Evolutionary conservation across 1,284 basidiomycete species (phyloP).

Genomic region (Fomitiporia mediterranea): DNA sequence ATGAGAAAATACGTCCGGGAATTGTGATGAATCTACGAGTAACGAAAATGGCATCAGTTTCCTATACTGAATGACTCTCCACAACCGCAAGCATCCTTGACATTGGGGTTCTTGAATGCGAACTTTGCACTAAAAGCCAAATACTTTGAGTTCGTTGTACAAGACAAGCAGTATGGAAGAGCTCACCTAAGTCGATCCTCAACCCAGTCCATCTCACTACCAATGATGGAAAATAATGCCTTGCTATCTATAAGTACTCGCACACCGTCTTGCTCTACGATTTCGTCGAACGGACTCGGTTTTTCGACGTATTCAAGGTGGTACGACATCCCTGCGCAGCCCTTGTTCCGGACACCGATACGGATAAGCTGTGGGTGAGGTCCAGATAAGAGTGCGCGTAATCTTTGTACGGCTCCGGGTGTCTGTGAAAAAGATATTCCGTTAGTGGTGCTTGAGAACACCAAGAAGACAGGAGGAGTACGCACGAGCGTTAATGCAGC

Average conservation of each 20-base stretch:
- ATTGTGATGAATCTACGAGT: not conserved
- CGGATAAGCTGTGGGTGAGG: constrained; percentile 91
- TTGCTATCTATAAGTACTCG: constrained; percentile 95
- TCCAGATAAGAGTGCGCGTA: constrained; percentile 66
- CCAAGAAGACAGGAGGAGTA: constrained; percentile 23
- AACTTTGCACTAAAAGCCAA: constrained; percentile 70
- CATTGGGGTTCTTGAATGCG: constrained; percentile 86
- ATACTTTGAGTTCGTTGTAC: constrained; percentile 13
- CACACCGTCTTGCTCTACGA: constrained; percentile 95
- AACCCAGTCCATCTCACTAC: constrained; percentile 98
- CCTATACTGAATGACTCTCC: constrained; percentile 82
- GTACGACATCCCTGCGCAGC: constrained; percentile 98
- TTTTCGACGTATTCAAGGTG: constrained; percentile 95
- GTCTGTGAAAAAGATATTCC: constrained; percentile 48
- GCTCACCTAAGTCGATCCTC: constrained; percentile 83
- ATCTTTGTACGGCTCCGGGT: constrained; percentile 70
- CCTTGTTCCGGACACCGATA: constrained; percentile 95
- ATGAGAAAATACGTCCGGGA: not conserved
- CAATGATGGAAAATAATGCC: constrained; percentile 97
- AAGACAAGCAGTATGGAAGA: constrained; percentile 2
- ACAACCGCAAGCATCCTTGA: constrained; percentile 91
- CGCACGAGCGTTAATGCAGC: constrained; percentile 80
- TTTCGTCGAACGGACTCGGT: constrained; percentile 92
- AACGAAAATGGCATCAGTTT: not conserved
- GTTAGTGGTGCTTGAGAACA: constrained; percentile 1